Evolutionary conservation across 2,329 filamentous ascomycete genomes (phyloP), one percentile per base, ranked within the genome.

Genomic region (Aspergillus niger): DNA sequence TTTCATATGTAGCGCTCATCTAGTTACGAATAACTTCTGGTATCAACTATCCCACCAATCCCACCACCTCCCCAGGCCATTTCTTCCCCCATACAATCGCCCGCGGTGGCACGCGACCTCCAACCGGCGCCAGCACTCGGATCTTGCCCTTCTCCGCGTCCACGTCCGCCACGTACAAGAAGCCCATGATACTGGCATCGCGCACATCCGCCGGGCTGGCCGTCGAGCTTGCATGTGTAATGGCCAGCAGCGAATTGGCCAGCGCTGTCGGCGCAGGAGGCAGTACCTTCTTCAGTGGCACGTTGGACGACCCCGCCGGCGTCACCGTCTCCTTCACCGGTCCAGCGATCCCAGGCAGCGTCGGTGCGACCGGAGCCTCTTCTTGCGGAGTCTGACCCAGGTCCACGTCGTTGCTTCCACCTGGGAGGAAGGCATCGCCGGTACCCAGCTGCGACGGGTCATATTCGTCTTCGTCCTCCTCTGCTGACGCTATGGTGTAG

Each of bases 81-180:
- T 81, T 86, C 64, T 69, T 76, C 8, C 91, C 92, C 87, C 91
- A 90, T 17, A 98, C 82, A 70, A 98, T 81, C 5, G 94, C 92
- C 71, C 89, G 84, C 66, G 90, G 86, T 0, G 91, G 92, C 61
- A 97, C 82, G 60, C 90, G 84, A 2, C 92, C 92, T 55, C 90
- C 91, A 63, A 97, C 87, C 1, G 95, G 95, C 17, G 91, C 89
- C 60, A 99, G 79, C 20, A 98, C 82, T 71, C 91, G 90, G 32
- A 97, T 82, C 74, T 91, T 90, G 66, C 87, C 87, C 75, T 90
- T 90, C 68, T 90, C 89, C 71, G 91, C 90, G 71, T 99, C 93
- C 3, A 98, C 91, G 63, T 97, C 91, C 0, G 91, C 89, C 15
- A 98, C 90, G 71, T 97, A 97, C 30, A 97, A 85, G 71, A 96